A percentile compares a stretch with the other conserved stretches of the same genome.
These are phyloP conservation scores for Laguncularia racemosa DNA, from an alignment of 345 rosid genomes.

Conservation along the genomic window DNA sequence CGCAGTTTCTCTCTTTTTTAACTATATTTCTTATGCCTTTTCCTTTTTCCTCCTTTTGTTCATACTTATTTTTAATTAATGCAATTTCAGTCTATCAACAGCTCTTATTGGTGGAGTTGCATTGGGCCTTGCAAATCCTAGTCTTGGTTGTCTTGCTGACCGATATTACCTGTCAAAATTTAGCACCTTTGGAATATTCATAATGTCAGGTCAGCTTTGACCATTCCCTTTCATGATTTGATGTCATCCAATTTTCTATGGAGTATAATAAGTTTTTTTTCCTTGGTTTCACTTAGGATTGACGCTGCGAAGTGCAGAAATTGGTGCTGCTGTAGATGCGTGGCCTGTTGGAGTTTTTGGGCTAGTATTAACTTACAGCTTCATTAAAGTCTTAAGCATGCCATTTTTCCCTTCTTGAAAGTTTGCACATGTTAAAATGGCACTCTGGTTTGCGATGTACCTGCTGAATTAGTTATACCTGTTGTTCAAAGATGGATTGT, in stretches of 20 bases:
- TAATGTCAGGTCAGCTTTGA: slow-evolving; percentile 59
- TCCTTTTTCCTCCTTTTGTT: neutral
- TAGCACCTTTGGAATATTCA: slow-evolving; percentile 69
- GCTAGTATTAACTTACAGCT: slow-evolving; percentile 66
- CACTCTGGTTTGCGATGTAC: neutral
- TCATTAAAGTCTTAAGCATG: slow-evolving; percentile 27
- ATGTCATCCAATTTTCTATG: neutral
- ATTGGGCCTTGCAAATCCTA: slow-evolving; percentile 76
- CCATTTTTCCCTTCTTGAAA: slow-evolving; percentile 20
- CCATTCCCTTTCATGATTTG: neutral
- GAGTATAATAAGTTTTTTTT: neutral
- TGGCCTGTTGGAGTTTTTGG: slow-evolving; percentile 88
- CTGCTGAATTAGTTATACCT: too few species aligned
- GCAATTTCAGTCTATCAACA: slow-evolving; percentile 25
- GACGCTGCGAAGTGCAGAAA: slow-evolving; percentile 73
- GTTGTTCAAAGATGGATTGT: too few species aligned
- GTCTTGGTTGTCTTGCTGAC: slow-evolving; percentile 80
- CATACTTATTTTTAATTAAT: neutral
- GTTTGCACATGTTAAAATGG: neutral
- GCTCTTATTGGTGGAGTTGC: slow-evolving; percentile 81
- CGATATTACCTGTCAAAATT: slow-evolving; percentile 61
- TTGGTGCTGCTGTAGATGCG: slow-evolving; percentile 72
- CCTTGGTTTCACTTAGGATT: slow-evolving; percentile 38
- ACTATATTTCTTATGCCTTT: neutral
- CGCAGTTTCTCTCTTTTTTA: neutral